Evolutionary conservation across 1,139 yeast species (phyloP), one percentile per base, ranked within the genome.

Genomic region (Suhomyces taliae): DNA sequence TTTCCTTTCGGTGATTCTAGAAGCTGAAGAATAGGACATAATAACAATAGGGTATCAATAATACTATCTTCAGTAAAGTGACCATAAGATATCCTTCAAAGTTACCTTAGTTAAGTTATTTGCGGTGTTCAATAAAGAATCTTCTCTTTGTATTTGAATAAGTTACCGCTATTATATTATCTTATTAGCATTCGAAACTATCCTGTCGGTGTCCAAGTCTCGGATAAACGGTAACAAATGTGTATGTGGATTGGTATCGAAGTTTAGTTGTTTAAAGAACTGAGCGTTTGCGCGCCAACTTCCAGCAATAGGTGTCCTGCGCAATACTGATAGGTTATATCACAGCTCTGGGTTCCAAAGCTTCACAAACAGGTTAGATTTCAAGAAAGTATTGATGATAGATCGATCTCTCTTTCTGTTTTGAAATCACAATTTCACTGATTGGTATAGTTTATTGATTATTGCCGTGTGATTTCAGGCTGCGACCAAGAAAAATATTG

Each of bases 1-100:
- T 48, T 70, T 70, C 46, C 78, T 61, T 55, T 68, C 71, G 9
- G 43, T 33, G 14, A 47, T 26, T 12, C 53, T 47, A 41, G 45
- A 36, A 7, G 37, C 37, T 6, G 40, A 7, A 7, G 46, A 27
- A 27, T 34, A 40, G 8, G 53, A 48, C 53, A 49, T 47, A 26
- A 10, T 35, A 33, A 9, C 37, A 10, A n/a, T 14, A 7, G 32
- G 7, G 11, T 29, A 27, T 34, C 36, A 34, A 12, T 12, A n/a
- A 6, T 3, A 34, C 15, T 34, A 11, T 34, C 6, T 19, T 19
- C 6, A 19, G 24, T 19, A 19, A 19, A 19, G 24, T 19, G 32
- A 29, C 9, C 32, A 29, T 29, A 29, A 29, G n/a, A 11, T 29
- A 29, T 9, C 32, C 7, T 29, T 19, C 24, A 19, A 19, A 19